A percentile compares a stretch with the other conserved stretches of the same genome.
Conservation (phyloP, 176 grass and related monocot species). For the Thalia dealbata region DNA sequence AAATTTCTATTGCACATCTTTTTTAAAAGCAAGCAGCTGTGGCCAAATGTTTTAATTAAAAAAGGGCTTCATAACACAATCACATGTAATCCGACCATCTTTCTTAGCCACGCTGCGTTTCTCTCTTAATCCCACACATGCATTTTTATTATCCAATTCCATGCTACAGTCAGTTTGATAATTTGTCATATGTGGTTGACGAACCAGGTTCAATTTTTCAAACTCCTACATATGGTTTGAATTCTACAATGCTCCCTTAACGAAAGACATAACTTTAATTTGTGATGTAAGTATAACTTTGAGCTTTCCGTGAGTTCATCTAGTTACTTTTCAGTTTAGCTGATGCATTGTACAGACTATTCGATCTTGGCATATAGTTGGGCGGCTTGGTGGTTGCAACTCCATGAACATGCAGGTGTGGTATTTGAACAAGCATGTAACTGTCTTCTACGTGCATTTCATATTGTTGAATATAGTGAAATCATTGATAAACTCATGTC, state of each 20-base stretch:
- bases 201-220: constrained; percentile 67
- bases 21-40: not conserved
- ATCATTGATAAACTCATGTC: not conserved
- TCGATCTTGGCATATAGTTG: constrained; percentile 81
- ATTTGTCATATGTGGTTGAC: not conserved
- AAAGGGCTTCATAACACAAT: not conserved
- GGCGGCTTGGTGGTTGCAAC: constrained; percentile 90
- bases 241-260: constrained; percentile 76
- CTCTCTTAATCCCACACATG: not conserved
- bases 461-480: not conserved
- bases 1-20: no score
- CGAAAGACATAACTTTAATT: constrained; percentile 74
- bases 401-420: constrained; percentile 96
- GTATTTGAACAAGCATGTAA: not conserved
- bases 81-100: not conserved
- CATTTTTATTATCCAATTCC: not conserved
- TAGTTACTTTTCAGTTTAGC: constrained; percentile 17
- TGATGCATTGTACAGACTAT: constrained; percentile 45
- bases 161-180: not conserved
- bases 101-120: not conserved
- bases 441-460: not conserved
- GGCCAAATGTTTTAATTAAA: not conserved
- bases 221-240: constrained; percentile 94
- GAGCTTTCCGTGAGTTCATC: constrained; percentile 1
- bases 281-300: constrained; percentile 52